Conservation (phyloP, 2,329 filamentous ascomycete genomes). For the Stagonosporopsis cucurbitacearum region DNA sequence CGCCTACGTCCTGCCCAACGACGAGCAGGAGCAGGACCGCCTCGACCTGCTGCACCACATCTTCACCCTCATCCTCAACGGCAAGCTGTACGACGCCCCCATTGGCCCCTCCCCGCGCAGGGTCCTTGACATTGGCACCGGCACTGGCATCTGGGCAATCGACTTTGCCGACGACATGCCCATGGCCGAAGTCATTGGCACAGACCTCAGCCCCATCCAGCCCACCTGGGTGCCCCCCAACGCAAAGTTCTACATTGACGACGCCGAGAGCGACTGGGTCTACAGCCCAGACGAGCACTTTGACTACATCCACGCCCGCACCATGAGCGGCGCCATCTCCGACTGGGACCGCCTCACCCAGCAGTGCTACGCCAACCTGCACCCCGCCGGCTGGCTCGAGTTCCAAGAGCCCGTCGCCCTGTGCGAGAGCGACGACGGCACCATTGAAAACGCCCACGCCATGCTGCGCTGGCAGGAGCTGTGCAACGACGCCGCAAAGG, state of each 20-base stretch:
- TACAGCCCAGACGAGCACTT: conserved; percentile 43
- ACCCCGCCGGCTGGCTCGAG: conserved; percentile 46
- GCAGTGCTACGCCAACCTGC: conserved; percentile 36
- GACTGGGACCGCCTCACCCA: conserved; percentile 43
- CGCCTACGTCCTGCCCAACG: conserved; percentile 47
- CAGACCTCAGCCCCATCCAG: conserved; percentile 48
- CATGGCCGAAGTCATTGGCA: conserved; percentile 46
- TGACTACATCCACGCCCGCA: conserved; percentile 45
- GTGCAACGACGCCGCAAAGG: conserved; percentile 36
- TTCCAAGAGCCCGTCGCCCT: conserved; percentile 46
- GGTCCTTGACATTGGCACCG: conserved; percentile 50
- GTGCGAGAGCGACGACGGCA: conserved; percentile 42
- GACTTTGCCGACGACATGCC: conserved; percentile 49
- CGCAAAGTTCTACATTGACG: conserved; percentile 52
- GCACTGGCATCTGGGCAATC: conserved; percentile 51
- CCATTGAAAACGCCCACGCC: conserved; percentile 32
- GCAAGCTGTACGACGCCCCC: conserved; percentile 47
- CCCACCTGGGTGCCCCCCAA: conserved; percentile 50
- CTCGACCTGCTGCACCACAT: conserved; percentile 50
- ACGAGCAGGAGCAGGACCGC: conserved; percentile 49
- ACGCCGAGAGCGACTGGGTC: conserved; percentile 50
- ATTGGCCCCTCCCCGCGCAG: conserved; percentile 27
- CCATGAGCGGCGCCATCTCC: conserved; percentile 37
- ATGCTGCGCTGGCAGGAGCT: conserved; percentile 38
- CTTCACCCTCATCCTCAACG: conserved; percentile 44